Percentiles rank a stretch among this genome's conserved stretches.
These are phyloP conservation scores for Pseudocercospora crystallina DNA, from an alignment of 2,329 filamentous ascomycete species.

Conservation along the genomic window DNA sequence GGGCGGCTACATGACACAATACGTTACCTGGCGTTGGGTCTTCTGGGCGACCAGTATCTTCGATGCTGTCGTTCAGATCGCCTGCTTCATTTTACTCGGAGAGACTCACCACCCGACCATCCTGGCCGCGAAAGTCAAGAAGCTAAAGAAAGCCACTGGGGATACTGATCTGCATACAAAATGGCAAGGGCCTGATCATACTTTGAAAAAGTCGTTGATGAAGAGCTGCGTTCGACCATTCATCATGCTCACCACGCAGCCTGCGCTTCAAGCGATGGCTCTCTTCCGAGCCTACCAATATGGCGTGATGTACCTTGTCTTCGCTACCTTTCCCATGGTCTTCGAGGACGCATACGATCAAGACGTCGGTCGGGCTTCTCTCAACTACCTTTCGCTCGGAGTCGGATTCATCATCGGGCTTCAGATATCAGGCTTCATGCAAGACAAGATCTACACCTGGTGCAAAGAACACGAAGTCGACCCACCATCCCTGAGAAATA, in stretches of 20 bases:
- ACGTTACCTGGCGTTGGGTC: slow-evolving; percentile 73
- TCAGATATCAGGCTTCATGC: slow-evolving; percentile 25
- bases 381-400: slow-evolving; percentile 29
- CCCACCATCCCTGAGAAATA: slow-evolving; percentile 18
- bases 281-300: slow-evolving; percentile 28
- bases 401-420: slow-evolving; percentile 55
- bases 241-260: slow-evolving; percentile 29
- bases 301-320: slow-evolving; percentile 29
- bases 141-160: slow-evolving; percentile 44
- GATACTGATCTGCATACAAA: slow-evolving; percentile 26
- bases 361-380: slow-evolving; percentile 21
- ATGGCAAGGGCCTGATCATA: slow-evolving; percentile 24
- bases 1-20: slow-evolving; percentile 62
- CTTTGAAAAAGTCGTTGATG: slow-evolving; percentile 25
- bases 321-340: slow-evolving; percentile 26
- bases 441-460: slow-evolving; percentile 25
- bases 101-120: slow-evolving; percentile 68
- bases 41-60: slow-evolving; percentile 84
- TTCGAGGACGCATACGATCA: slow-evolving; percentile 28
- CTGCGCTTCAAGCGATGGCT: slow-evolving; percentile 26
- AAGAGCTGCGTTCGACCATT: slow-evolving; percentile 27
- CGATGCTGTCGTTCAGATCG: slow-evolving; percentile 63
- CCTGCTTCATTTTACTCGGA: slow-evolving; percentile 66
- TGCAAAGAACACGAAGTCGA: slow-evolving; percentile 24
- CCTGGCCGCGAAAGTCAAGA: slow-evolving; percentile 55